Base-by-base conservation (phyloP, 331 rosid genomes). In the Erythrophleum ivorense region DNA sequence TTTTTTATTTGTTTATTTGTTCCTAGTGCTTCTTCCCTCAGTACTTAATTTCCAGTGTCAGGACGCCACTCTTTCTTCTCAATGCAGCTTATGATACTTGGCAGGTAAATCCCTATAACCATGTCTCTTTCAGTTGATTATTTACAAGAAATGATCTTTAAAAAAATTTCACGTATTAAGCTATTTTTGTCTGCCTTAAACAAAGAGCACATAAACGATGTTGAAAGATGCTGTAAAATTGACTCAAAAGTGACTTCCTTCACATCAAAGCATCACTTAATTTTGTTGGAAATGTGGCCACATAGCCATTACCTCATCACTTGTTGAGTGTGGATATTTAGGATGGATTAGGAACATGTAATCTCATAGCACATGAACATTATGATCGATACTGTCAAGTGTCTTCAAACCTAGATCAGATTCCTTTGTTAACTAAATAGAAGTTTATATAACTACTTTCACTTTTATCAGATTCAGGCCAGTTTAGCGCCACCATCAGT, bases 11-110 rank as follows among this genome's bases (percentile, higher is more conserved):
- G 12, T 55, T 46, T 41, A 62, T 62, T 73, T 66, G 31, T 76
- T 84, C 21, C 33, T 87, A 94, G 98, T 94, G 98, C 88, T 92
- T 91, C 83, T 92, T 91, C 76, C 97, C 98, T 75, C 93, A 91
- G 84, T 86, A 88, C 83, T 63, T 88, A 86, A 86, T 94, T 75
- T 88, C 91, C 72, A 80, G 88, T 72, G 85, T 94, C 24, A 87
- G 88, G 87, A 91, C 98, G 7, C 97, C 98, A 14, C 77, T 92
- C 71, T 94, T 94, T 88, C 91, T 94, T 84, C 89, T 94, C 49
- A 94, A 94, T 71, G 89, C 97, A 77, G 98, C 97, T 73, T 94
- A 94, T 83, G 98, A 94, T 85, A 88, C 90, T 21, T 92, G 97
- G 98, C 97, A 94, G 94, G 98, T 90, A 90, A 86, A 18, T 63